Base-by-base conservation (phyloP, 2,329 filamentous ascomycete genomes). In the Coccinonectria pachysandricola region DNA sequence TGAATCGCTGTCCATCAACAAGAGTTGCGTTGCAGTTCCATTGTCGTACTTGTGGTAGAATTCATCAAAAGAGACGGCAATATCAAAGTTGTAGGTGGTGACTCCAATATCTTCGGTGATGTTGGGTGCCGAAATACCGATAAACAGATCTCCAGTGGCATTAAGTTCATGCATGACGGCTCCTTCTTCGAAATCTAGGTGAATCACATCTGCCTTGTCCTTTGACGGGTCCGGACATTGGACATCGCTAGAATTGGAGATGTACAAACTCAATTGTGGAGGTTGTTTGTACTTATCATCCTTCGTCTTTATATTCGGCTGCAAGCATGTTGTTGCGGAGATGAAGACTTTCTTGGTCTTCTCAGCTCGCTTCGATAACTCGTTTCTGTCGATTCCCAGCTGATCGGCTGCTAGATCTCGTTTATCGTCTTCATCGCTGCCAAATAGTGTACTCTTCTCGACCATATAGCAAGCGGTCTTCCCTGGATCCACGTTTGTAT, bases 1-100 rank as follows among this genome's bases (percentile, higher is more conserved):
- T 21, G 73, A 77, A 52, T 96, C 91, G 13, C 83, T 85, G 47
- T 96, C 91, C 27, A 95, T 74, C 56, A 87, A 80, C 42, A 75
- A 71, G 6, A 95, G 62, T 37, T 78, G 70, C 0, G 71, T 35
- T 9, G 28, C 35, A 8, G 35, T 60, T 12, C 62, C 49, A 1
- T 52, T 45, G 8, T 59, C 50, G 42, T 72, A 82, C 18, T 57
- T 65, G 54, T 92, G 79, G 49, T 83, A 95, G 34, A 68, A 80
- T 2, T 62, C 69, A 42, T 93, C 79, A n/a, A 78, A 75, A 2
- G 87, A 95, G 5, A 73, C 81, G 1, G 84, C 85, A 12, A 98
- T 59, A 43, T 92, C 68, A 41, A 87, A 87, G 33, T 77, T 81
- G 64, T 85, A 98, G 4, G 62, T 61, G 2, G 79, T 80, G 1